phyloP scores from a whole-genome alignment of 139 green algal species.

The Tetraselmis striata region DNA sequence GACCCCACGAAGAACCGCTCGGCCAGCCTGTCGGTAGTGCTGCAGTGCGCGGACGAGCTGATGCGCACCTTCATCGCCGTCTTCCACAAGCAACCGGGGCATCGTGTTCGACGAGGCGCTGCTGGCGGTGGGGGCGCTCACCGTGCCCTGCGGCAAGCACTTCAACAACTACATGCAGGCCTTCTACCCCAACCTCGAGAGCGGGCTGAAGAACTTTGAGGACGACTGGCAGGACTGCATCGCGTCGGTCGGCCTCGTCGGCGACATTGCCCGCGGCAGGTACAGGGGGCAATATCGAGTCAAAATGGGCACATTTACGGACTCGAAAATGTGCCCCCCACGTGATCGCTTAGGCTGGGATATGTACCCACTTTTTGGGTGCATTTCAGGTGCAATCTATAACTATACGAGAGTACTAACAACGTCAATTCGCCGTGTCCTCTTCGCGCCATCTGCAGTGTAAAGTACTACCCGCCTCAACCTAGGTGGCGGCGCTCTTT shows the following conservation, averaged over 20 bases:
- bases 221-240: constrained; percentile 76
- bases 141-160: constrained; percentile 58
- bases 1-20: constrained; percentile 66
- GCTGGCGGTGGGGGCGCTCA: constrained; percentile 84
- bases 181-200: constrained; percentile 77
- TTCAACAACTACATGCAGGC: constrained; percentile 90
- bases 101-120: constrained; percentile 93
- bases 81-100: constrained; percentile 30
- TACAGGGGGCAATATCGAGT: no score
- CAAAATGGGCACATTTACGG: no score
- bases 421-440: no score
- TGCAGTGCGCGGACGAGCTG: constrained; percentile 73
- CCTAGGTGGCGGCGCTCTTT: no score
- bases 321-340: no score
- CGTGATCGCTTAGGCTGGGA: no score
- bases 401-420: no score
- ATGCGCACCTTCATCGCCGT: constrained; percentile 70
- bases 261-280: constrained; percentile 81
- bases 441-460: no score
- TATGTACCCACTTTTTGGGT: no score
- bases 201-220: constrained; percentile 79
- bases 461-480: no score
- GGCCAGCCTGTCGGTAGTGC: constrained; percentile 43
- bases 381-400: no score
- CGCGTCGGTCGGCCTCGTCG: constrained; percentile 80